Evolutionary conservation across 1,284 basidiomycete species (phyloP), one percentile per base, ranked within the genome.

Genomic region (Sporisorium scitamineum): DNA sequence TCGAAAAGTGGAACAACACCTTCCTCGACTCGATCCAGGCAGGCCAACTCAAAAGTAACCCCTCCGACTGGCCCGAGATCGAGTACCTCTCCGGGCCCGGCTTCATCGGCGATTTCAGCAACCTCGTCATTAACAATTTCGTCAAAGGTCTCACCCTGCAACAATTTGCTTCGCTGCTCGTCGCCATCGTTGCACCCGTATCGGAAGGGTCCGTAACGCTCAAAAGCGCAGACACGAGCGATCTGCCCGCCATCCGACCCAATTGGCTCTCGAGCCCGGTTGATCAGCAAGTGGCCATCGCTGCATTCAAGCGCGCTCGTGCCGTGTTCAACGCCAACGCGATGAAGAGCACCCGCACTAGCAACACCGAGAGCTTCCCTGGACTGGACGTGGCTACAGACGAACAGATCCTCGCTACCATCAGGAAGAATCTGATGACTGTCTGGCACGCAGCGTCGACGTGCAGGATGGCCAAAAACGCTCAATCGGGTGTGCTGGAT

Each of bases 401-500:
- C 64, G 86, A 74, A 0, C 82, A 85, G 45, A 85, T 89, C 31
- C 83, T 87, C 37, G 77, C 72, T 3, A 88, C 84, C 55, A 79
- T 88, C 41, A 80, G 83, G 24, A 82, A 79, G 16, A 86, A 82
- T 44, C 75, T 86, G 3, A 83, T 86, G 62, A 87, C 87, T 0
- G 81, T 88, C 22, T 87, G 86, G 70, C 88, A 89, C 68, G 87
- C 88, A 5, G 52, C 64, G 20, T 61, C 53, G 16, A 68, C 63
- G 9, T 75, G 86, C 16, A 78, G 80, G 10, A 88, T 88, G 80
- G 86, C 86, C 7, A 69, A 67, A 20, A 65, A 58, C 13, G 79
- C 79, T 0, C 61, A 64, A 11, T 81, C 79, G 29, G 88, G 88
- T 34, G 89, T 89, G 0, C 86, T 89, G 5, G 87, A 88, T 59